Evolutionary conservation across 2,329 filamentous ascomycete species (phyloP), one percentile per base, ranked within the genome.

Genomic region (Microthyrium microscopicum): DNA sequence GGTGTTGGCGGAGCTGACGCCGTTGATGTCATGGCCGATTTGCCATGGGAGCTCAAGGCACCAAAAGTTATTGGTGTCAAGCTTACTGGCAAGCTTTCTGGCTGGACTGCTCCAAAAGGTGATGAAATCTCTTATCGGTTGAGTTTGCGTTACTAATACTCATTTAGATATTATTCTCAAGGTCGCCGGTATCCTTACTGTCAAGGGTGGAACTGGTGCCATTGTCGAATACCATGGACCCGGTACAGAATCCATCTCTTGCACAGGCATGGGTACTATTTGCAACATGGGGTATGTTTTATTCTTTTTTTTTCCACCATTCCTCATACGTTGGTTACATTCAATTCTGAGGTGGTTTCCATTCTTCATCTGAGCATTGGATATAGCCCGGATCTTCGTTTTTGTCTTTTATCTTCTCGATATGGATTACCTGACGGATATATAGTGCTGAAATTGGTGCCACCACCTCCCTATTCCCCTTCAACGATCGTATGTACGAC

Each of bases 1-100:
- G 87, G 85, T 75, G 87, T 94, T 42, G 87, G 89, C 64, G 87
- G 89, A 71, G 89, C 87, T 53, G 89, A 95, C 63, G 89, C 89
- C 39, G 89, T 95, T 50, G 89, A 98, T 61, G 89, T 94, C 49
- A 93, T 98, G 83, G 84, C 85, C 51, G 78, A 83, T 61, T 73
- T 93, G 45, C 87, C 87, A 40, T 95, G 89, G 89, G 89, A 98
- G 60, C 65, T 98, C 50, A 95, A 95, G 72, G 87, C 89, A 40
- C 89, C 89, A 42, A 94, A 94, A 64, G 66, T 93, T 41, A 92
- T 95, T 53, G 89, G 89, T 72, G 78, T 98, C 36, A 91, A 81
- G 64, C 77, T 98, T 38, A 94, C 85, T 46, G 89, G 89, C 46
- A 49, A 82, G 58, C 53, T 98, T 52, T 80, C 69, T 49, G 87